Conservation (phyloP, 805 yeast genomes). For the Metschnikowia reukaufii region DNA sequence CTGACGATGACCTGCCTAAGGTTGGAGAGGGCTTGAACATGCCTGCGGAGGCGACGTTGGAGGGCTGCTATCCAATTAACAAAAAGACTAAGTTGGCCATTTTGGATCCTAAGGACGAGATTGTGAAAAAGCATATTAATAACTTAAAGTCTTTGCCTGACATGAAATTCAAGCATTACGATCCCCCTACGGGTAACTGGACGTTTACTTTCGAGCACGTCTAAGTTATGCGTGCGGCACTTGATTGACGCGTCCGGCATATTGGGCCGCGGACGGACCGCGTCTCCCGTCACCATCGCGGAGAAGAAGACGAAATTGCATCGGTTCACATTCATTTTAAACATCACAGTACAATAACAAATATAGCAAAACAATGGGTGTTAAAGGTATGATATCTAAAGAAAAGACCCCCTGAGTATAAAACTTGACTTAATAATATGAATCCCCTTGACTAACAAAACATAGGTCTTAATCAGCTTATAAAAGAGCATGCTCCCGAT, state of each 20-base stretch:
- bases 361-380: conserved; percentile 15
- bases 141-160: conserved; percentile 61
- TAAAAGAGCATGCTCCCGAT: conserved; percentile 85
- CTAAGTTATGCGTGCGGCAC: neutral
- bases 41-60: conserved; percentile 68
- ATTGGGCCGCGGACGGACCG: neutral
- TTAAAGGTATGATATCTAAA: conserved; percentile 18
- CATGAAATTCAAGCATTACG: conserved; percentile 71
- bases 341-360: neutral
- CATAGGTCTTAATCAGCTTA: conserved; percentile 76
- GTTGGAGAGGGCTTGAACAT: conserved; percentile 82
- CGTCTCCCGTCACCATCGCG: conserved; percentile 9
- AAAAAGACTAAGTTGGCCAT: conserved; percentile 71
- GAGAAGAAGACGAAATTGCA: neutral
- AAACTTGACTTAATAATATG: neutral
- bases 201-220: conserved; percentile 50
- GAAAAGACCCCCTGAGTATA: neutral
- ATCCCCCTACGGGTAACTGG: conserved; percentile 74
- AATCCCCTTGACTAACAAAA: conserved; percentile 5
- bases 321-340: neutral
- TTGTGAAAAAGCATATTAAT: conserved; percentile 66
- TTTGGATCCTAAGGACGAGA: conserved; percentile 72
- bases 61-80: conserved; percentile 77
- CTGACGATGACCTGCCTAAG: conserved; percentile 52
- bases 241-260: conserved; percentile 15